A percentile compares a stretch with the other conserved stretches of the same genome.
phyloP scores from a whole-genome alignment of 176 grass and related monocot genomes.

The Carex kokanica region DNA sequence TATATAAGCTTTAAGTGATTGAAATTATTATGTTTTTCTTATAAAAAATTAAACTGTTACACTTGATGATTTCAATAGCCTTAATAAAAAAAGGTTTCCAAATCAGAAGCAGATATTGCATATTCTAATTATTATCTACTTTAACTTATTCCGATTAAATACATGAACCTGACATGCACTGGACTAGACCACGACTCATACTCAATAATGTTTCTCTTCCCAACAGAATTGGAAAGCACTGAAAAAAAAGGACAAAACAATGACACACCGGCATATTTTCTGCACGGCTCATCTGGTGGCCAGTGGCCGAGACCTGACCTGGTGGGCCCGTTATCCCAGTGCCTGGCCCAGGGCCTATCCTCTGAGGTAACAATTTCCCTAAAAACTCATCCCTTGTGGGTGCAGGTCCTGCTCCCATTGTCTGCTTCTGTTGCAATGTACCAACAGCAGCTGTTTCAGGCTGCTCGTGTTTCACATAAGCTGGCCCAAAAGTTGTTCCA shows the following conservation, averaged over 20 bases:
- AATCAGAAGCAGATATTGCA: not conserved
- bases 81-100: not conserved
- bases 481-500: slow-evolving; percentile 24
- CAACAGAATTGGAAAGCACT: not conserved
- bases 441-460: slow-evolving; percentile 30
- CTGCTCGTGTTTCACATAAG: slow-evolving; percentile 56
- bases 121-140: not conserved
- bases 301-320: not conserved
- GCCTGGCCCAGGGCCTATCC: slow-evolving; percentile 34
- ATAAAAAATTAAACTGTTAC: not conserved
- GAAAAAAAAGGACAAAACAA: slow-evolving; percentile 33
- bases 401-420: slow-evolving; percentile 33
- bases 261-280: slow-evolving; percentile 70
- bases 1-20: not conserved
- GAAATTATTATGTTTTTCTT: not conserved
- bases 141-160: not conserved
- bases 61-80: slow-evolving; percentile 3
- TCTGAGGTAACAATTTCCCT: slow-evolving; percentile 39
- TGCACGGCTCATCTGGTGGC: slow-evolving; percentile 34
- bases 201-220: slow-evolving; percentile 5
- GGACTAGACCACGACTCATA: not conserved
- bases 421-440: slow-evolving; percentile 46
- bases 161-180: not conserved
- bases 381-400: slow-evolving; percentile 43
- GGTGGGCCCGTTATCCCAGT: not conserved